Evolutionary conservation across 2,329 filamentous ascomycete species (phyloP).

Genomic region (Cladophialophora bantiana): DNA sequence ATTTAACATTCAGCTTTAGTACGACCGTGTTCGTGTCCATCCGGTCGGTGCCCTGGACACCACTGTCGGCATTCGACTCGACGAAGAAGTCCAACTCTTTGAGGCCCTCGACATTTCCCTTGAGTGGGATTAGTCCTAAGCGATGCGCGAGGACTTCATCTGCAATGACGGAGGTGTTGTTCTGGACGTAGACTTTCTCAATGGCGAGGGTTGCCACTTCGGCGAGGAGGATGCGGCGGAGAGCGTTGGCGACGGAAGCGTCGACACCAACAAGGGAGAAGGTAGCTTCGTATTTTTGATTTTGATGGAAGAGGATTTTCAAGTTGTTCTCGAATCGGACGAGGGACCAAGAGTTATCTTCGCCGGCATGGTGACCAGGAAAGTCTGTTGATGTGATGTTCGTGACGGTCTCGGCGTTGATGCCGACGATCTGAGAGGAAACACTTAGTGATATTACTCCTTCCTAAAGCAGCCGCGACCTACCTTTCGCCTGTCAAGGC

Average conservation of each 20-base stretch:
- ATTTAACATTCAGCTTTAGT: slow-evolving; percentile 77
- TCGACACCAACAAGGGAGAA: slow-evolving; percentile 95
- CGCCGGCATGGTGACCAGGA: slow-evolving; percentile 86
- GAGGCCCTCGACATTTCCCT: slow-evolving; percentile 77
- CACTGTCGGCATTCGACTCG: slow-evolving; percentile 67
- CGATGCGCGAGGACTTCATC: slow-evolving; percentile 94
- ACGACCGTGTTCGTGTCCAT: slow-evolving; percentile 88
- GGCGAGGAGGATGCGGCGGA: slow-evolving; percentile 92
- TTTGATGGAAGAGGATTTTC: slow-evolving; percentile 81
- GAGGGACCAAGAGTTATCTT: slow-evolving; percentile 81
- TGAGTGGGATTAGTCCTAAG: slow-evolving; percentile 88
- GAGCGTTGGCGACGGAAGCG: slow-evolving; percentile 92
- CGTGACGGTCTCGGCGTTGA: slow-evolving; percentile 89
- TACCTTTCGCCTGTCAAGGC: slow-evolving; percentile 38
- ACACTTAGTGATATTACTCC: slow-evolving; percentile 3
- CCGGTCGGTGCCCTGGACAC: slow-evolving; percentile 51
- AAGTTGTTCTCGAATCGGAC: slow-evolving; percentile 74
- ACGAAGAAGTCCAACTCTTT: slow-evolving; percentile 83
- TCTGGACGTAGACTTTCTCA: slow-evolving; percentile 89
- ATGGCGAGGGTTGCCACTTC: slow-evolving; percentile 95
- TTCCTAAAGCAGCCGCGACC: not conserved
- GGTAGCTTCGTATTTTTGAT: slow-evolving; percentile 75
- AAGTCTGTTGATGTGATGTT: slow-evolving; percentile 90
- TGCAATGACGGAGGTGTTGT: slow-evolving; percentile 98
- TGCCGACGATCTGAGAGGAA: slow-evolving; percentile 63